A percentile compares a stretch with the other conserved stretches of the same genome.
Evolutionary conservation across 2,329 filamentous ascomycete genomes (phyloP).

Genomic region (Chrysoporthe austroafricana): DNA sequence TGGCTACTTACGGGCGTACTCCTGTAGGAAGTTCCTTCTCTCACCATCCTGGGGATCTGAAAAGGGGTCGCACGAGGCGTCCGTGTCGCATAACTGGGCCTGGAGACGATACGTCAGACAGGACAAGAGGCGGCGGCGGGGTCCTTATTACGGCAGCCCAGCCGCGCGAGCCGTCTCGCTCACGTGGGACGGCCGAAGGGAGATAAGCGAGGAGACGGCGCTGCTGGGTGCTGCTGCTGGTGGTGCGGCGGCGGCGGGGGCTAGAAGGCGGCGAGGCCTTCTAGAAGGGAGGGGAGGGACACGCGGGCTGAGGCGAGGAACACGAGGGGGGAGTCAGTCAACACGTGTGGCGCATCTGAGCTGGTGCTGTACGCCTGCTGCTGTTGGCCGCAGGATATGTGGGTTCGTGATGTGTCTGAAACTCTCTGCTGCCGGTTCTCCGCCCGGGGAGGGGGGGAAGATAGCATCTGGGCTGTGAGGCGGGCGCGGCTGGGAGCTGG

Average conservation of each 20-base stretch:
- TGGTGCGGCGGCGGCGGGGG: not conserved
- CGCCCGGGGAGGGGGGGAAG: too few species aligned
- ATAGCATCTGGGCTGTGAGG: too few species aligned
- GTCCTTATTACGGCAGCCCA: too few species aligned
- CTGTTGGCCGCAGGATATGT: too few species aligned
- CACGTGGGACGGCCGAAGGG: not conserved
- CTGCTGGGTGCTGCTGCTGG: not conserved
- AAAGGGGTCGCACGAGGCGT: too few species aligned
- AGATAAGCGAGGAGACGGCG: not conserved
- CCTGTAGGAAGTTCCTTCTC: not conserved
- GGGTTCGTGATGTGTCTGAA: too few species aligned
- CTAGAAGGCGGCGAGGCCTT: slow-evolving; percentile 22
- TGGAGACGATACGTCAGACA: too few species aligned
- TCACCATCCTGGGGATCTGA: too few species aligned
- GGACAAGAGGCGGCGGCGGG: too few species aligned
- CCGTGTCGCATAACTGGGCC: too few species aligned
- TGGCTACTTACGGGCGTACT: not conserved
- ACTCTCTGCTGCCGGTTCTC: too few species aligned
- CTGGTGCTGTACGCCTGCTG: not conserved
- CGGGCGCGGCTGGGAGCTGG: not conserved
- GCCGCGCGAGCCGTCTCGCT: not conserved
- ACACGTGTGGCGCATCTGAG: not conserved
- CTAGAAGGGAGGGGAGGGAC: slow-evolving; percentile 13
- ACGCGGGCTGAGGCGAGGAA: too few species aligned
- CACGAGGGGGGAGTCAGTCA: not conserved